Evolutionary conservation across 202 grass and related monocot genomes (phyloP), one percentile per base, ranked within the genome.

Genomic region (Thinopyrum obtusiflorum): DNA sequence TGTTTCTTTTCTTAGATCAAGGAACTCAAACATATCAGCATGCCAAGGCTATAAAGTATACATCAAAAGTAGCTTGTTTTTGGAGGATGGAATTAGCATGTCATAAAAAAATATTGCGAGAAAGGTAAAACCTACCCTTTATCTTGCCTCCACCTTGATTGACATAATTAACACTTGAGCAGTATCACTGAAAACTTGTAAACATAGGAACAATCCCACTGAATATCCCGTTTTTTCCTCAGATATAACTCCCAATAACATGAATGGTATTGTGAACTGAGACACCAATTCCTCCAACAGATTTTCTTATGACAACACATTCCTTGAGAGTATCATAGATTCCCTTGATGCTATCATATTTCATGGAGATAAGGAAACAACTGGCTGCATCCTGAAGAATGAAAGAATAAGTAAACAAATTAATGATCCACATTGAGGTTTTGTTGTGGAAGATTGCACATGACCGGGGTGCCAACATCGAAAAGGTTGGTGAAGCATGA

Each of bases 71-170:
- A 89, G 93, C 96, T 98, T 86, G 15, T 37, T 39, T 88, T 64
- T 44, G 31, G 5, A 65, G 76, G 26, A 47, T 28, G 12, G 6
- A 20, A 74, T 23, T 18, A 66, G 8, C 26, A 25, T 32, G 9
- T 3, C n/a, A 62, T 6, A 27, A 5, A 59, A 25, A 81, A 28
- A 4, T 55, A 0, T 37, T 15, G 17, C 36, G 1, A 37, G 20
- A 46, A 11, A 24, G 68, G 86, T 4, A 46, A 27, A 17, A 18
- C 83, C 55, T 89, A 98, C 96, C 96, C 74, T 92, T 98, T 83
- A 93, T 91, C 89, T 99, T 99, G 80, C 97, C 97, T 51, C 97
- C 97, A 1, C 97, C 97, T 80, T 99, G 97, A 94, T 99, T 93
- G 77, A 99, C 97, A 84, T 99, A 99, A 80, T 93, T n/a, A n/a